Conservation (phyloP, 257 asterid species). For the Penstemon barbatus region DNA sequence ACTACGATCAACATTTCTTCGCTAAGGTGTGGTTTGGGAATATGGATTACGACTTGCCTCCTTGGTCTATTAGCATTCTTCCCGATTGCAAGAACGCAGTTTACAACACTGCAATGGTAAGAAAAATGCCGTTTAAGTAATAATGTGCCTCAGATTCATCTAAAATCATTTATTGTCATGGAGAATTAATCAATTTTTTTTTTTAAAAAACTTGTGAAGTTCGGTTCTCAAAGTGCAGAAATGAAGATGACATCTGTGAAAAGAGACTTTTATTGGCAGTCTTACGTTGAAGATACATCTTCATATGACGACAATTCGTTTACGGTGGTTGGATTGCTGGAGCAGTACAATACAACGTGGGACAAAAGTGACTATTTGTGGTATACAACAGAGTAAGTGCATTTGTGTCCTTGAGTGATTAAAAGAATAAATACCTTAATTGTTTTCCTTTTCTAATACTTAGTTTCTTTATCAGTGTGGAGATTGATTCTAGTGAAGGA, state of each 20-base stretch:
- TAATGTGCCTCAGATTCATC: not conserved
- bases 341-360: conserved; percentile 91
- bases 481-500: conserved; percentile 62
- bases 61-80: conserved; percentile 99
- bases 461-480: conserved; percentile 52
- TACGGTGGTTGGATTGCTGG: conserved; percentile 70
- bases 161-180: too few relatives aligned
- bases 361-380: conserved; percentile 89
- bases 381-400: conserved; percentile 93
- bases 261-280: conserved; percentile 68
- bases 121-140: conserved; percentile 24
- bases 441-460: conserved; percentile 9
- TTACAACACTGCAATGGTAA: conserved; percentile 95
- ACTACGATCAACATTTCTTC: conserved; percentile 61
- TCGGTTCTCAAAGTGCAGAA: conserved; percentile 89
- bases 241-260: conserved; percentile 86
- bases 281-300: conserved; percentile 81
- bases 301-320: conserved; percentile 54
- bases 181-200: not conserved
- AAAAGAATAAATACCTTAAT: too few relatives aligned
- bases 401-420: conserved; percentile 11
- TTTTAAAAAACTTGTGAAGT: conserved; percentile 36
- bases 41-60: conserved; percentile 83
- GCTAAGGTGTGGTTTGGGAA: conserved; percentile 70
- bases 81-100: conserved; percentile 96